Conservation (phyloP, 106 monocot species). For the Apostasia shenzhenica region DNA sequence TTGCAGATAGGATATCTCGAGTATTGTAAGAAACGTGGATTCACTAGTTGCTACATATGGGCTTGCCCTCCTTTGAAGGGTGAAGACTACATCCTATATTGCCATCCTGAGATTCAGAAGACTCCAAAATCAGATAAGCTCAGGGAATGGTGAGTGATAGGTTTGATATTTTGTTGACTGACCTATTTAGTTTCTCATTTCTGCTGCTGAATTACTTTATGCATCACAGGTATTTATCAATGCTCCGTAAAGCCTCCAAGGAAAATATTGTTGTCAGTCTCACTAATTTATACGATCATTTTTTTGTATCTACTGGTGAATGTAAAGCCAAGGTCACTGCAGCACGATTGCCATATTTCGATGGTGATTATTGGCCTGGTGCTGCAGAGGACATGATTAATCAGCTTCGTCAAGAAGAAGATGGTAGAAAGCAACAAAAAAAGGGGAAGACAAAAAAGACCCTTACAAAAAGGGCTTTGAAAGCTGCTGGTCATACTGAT, state of each 20-base stretch:
- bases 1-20: conserved; percentile 93
- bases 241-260: conserved; percentile 68
- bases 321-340: conserved; percentile 78
- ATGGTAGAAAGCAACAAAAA: conserved; percentile 71
- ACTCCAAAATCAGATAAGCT: conserved; percentile 95
- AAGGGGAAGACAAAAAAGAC: conserved; percentile 74
- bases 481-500: conserved; percentile 88
- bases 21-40: conserved; percentile 83
- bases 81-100: conserved; percentile 95
- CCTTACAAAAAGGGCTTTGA: conserved; percentile 74
- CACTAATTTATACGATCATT: conserved; percentile 81
- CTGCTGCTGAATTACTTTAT: neutral
- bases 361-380: conserved; percentile 93
- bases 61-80: conserved; percentile 92
- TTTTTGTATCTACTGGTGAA: conserved; percentile 52
- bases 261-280: conserved; percentile 74
- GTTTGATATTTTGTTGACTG: neutral
- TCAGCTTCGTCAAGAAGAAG: conserved; percentile 79
- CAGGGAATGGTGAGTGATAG: conserved; percentile 58
- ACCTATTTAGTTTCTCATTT: neutral
- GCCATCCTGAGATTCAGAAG: conserved; percentile 96
- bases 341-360: conserved; percentile 76
- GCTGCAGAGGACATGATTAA: conserved; percentile 88
- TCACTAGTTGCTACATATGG: conserved; percentile 97
- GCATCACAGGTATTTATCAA: conserved; percentile 60